A percentile compares a stretch with the other conserved stretches of the same genome.
phyloP scores from a whole-genome alignment of 345 rosid species.

The Dipteronia dyeriana region DNA sequence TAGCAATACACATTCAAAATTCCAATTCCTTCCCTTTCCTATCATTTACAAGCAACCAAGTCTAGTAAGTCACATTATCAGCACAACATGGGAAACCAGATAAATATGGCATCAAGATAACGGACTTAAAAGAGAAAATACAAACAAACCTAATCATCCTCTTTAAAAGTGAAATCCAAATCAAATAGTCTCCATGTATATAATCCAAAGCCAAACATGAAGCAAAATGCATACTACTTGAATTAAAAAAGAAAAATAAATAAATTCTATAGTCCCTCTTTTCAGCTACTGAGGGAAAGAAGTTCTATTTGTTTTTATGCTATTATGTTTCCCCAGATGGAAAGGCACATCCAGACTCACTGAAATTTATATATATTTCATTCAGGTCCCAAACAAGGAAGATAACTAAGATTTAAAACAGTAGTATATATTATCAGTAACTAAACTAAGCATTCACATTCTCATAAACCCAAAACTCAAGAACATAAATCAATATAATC shows the following conservation, averaged over 20 bases:
- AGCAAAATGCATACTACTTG: background rate
- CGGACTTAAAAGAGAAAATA: background rate
- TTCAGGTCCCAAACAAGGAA: conserved; percentile 14
- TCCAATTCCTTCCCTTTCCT: background rate
- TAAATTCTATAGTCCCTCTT: background rate
- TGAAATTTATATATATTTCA: background rate
- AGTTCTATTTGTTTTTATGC: no score
- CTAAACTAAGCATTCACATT: conserved; percentile 18
- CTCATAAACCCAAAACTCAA: conserved; percentile 4
- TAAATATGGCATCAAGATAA: background rate
- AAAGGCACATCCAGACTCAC: background rate
- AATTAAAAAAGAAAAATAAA: background rate
- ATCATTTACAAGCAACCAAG: background rate
- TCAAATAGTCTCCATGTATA: background rate
- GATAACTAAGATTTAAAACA: conserved; percentile 18
- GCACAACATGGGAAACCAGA: conserved; percentile 8
- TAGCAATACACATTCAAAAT: conserved; percentile 9
- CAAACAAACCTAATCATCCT: conserved; percentile 12
- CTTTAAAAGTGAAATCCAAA: background rate
- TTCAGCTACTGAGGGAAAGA: background rate
- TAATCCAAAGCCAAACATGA: background rate
- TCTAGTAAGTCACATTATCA: background rate
- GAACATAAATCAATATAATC: conserved; percentile 1
- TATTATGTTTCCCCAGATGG: background rate
- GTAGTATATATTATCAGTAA: conserved; percentile 10